Evolutionary conservation across 306 rosid genomes (phyloP), one percentile per base, ranked within the genome.

Genomic region (Cyamopsis tetragonoloba): DNA sequence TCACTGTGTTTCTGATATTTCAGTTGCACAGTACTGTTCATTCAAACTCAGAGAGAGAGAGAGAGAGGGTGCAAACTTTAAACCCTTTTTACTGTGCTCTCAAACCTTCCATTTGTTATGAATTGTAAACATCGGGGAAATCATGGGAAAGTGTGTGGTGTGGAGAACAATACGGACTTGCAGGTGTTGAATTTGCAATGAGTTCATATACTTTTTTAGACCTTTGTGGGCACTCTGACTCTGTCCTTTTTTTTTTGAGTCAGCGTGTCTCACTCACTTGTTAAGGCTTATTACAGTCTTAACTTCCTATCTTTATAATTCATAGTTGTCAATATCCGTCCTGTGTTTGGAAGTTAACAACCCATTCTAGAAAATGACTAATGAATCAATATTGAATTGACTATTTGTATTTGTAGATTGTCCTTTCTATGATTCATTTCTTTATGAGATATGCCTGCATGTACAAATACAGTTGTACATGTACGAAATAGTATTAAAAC

Each of bases 61-160:
- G n/a, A n/a, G n/a, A n/a, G 11, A 2, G 47, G 14, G 49, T 15
- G 42, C 53, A 17, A 23, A 5, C 37, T 15, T 20, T 9, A 12
- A 1, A 34, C 5, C 48, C 23, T 55, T 18, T 55, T 53, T 14
- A 28, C 77, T 10, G 49, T 65, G 58, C 11, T 27, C 39, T 49
- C 42, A 62, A 48, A 60, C 55, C 72, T 35, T 19, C 22, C 47
- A 61, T 62, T 44, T 54, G 34, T 44, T 22, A n/a, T 48, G 74
- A 55, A 39, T 28, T 51, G 79, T 53, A 76, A 7, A 70, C 73
- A 49, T 66, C 69, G 56, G 56, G 50, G 37, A 19, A 68, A 74
- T 53, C 35, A 54, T 15, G 55, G 42, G 70, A 51, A 46, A 35
- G 63, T n/a, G 72, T 49, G 78, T 59, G 35, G 72, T 49, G 78